Evolutionary conservation across 495 filamentous ascomycete species (phyloP), one percentile per base, ranked within the genome.

Genomic region (Penicillium daleae): DNA sequence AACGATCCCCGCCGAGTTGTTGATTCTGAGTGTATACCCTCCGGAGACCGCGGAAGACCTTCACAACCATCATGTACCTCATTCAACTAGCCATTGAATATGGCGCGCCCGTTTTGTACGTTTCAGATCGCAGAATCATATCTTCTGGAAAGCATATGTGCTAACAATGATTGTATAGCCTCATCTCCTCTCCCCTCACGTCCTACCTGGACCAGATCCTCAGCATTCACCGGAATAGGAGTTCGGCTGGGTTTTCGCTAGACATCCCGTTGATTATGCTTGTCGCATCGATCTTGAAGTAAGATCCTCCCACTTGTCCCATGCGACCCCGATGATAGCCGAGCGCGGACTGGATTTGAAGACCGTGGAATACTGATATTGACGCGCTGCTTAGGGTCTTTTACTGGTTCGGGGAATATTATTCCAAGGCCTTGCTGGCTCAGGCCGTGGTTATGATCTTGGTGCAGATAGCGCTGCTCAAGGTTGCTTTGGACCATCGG

Each of bases 221-320:
- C 62, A 90, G 89, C 70, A 98, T 99, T 77, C 86, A 97, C 72
- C 84, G 87, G 64, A 84, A 76, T 32, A 89, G 89, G 70, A 91
- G 87, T 32, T 97, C 92, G 48, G 90, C 89, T 21, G 95, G 95
- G 37, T 99, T 99, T 80, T 91, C 89, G 10, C 75, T 88, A 46
- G 90, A 99, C 72, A 99, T 97, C 49, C 96, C 95, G 6, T 75
- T 98, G 63, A 99, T 99, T 65, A 99, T 99, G 95, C 91, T 99
- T 29, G 87, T 96, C 46, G 90, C 95, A 15, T 97, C 92, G 10
- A 87, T 97, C 57, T 78, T 97, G 29, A 95, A 96, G 90, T 96
- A 78, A 67, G 86, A 72, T 32, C 50, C 42, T 40, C 37, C 42
- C 17, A 58, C 22, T 49, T 48, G 22, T 19, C 40, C 46, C 17